A percentile compares a stretch with the other conserved stretches of the same genome.
These are phyloP conservation scores for Chrysophaeum taylorii DNA, from an alignment of 352 stramenopile species.

Conservation along the genomic window DNA sequence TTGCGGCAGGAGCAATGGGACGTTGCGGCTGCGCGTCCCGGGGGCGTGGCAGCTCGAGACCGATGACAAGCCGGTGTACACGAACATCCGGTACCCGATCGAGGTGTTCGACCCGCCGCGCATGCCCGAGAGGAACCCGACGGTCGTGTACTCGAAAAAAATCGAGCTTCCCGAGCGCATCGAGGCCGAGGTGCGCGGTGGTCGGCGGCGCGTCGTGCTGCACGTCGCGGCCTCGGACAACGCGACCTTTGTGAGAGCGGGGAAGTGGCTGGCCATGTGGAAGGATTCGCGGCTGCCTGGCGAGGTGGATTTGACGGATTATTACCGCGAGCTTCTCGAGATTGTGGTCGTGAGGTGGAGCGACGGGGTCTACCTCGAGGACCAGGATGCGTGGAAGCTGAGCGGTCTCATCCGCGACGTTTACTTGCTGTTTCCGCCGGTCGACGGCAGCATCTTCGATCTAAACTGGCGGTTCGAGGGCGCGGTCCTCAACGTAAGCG, in stretches of 20 bases:
- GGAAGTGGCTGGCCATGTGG: slow-evolving; percentile 29
- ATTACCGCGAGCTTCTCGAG: not conserved
- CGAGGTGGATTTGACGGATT: slow-evolving; percentile 40
- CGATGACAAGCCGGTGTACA: slow-evolving; percentile 37
- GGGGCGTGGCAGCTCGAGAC: slow-evolving; percentile 13
- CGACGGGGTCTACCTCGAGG: slow-evolving; percentile 43
- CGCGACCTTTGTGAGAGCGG: slow-evolving; percentile 30
- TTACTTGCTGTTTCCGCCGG: slow-evolving; percentile 10
- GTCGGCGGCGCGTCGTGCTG: not conserved
- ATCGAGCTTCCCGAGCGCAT: slow-evolving; percentile 25
- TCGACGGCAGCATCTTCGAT: not conserved
- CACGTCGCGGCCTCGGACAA: slow-evolving; percentile 26
- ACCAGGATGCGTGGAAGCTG: slow-evolving; percentile 51
- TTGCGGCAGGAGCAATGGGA: too few species aligned
- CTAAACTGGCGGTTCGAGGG: not conserved
- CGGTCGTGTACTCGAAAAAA: slow-evolving; percentile 26
- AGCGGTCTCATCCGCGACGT: slow-evolving; percentile 37
- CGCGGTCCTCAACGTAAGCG: too few species aligned
- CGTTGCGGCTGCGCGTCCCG: not conserved
- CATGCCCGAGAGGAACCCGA: slow-evolving; percentile 33
- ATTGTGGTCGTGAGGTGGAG: slow-evolving; percentile 35
- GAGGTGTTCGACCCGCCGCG: slow-evolving; percentile 24
- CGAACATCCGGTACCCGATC: slow-evolving; percentile 42
- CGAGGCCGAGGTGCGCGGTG: not conserved
- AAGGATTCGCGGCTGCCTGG: slow-evolving; percentile 35